Conservation (phyloP, 768 basidiomycete species). For the Coprinopsis cinerea region DNA sequence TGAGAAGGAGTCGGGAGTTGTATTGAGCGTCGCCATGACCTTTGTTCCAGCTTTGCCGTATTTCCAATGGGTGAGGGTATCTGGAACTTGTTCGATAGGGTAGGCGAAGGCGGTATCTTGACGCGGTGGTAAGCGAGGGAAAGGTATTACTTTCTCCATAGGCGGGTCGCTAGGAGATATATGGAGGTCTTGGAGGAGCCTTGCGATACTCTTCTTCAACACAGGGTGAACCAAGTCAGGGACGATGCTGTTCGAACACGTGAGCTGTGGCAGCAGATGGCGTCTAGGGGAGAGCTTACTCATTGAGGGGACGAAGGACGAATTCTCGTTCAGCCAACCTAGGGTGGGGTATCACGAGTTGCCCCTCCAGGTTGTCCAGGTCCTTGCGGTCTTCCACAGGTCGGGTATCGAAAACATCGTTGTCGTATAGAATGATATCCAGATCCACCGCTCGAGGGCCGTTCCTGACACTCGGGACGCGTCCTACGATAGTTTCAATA, state of each 20-base stretch:
- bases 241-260: conserved; percentile 55
- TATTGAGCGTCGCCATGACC: conserved; percentile 90
- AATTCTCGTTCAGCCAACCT: conserved; percentile 84
- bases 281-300: conserved; percentile 72
- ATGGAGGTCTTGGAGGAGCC: conserved; percentile 39
- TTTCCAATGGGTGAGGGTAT: conserved; percentile 47
- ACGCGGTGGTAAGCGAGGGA: conserved; percentile 49
- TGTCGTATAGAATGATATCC: conserved; percentile 77
- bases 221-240: conserved; percentile 68
- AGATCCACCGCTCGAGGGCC: conserved; percentile 90
- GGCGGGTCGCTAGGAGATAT: conserved; percentile 29
- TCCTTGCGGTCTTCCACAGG: conserved; percentile 28
- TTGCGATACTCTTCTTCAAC: conserved; percentile 38
- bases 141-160: conserved; percentile 72
- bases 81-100: conserved; percentile 31
- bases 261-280: not conserved
- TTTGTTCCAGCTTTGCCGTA: conserved; percentile 3
- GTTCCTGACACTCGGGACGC: conserved; percentile 70
- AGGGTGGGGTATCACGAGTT: conserved; percentile 84
- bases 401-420: conserved; percentile 53
- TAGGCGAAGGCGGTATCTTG: conserved; percentile 13
- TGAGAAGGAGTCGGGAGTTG: conserved; percentile 95
- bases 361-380: conserved; percentile 51
- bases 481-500: conserved; percentile 71
- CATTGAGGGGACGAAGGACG: conserved; percentile 79